Conservation (phyloP, 139 green algal species). For the Coelastrella sp. region DNA sequence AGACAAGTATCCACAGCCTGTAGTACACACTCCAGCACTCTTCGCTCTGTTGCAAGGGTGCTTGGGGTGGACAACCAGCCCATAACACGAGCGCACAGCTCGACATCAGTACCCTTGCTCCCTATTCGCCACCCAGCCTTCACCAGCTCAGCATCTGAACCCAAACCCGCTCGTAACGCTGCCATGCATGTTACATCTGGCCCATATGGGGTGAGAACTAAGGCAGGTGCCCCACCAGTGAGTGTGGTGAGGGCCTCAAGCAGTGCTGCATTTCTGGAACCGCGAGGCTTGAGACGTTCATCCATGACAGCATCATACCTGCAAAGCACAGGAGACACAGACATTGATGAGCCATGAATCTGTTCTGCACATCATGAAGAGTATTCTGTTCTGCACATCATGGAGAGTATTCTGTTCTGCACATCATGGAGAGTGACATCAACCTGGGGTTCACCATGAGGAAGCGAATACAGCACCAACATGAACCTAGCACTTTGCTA, state of each 20-base stretch:
- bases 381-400: too few relatives aligned
- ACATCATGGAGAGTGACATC: too few relatives aligned
- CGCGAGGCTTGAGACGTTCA: not conserved
- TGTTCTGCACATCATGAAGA: too few relatives aligned
- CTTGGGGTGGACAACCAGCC: constrained; percentile 49
- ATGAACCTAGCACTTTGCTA: too few relatives aligned
- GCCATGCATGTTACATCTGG: constrained; percentile 55
- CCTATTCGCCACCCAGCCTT: constrained; percentile 47
- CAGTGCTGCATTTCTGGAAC: constrained; percentile 50
- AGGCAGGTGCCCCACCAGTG: constrained; percentile 25
- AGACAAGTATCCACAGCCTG: constrained; percentile 1
- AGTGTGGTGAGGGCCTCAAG: constrained; percentile 47
- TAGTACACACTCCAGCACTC: constrained; percentile 44
- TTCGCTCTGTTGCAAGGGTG: constrained; percentile 43
- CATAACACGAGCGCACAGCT: constrained; percentile 55
- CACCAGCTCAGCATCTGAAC: constrained; percentile 57
- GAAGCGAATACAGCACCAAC: too few relatives aligned
- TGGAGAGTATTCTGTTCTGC: too few relatives aligned
- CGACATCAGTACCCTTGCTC: constrained; percentile 28
- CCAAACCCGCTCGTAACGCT: constrained; percentile 52
- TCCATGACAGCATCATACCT: constrained; percentile 27
- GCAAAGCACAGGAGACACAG: too few relatives aligned
- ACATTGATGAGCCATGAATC: too few relatives aligned
- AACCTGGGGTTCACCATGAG: too few relatives aligned
- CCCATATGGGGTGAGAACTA: constrained; percentile 48